Evolutionary conservation across 345 rosid genomes (phyloP).

Genomic region (Kandelia obovata): DNA sequence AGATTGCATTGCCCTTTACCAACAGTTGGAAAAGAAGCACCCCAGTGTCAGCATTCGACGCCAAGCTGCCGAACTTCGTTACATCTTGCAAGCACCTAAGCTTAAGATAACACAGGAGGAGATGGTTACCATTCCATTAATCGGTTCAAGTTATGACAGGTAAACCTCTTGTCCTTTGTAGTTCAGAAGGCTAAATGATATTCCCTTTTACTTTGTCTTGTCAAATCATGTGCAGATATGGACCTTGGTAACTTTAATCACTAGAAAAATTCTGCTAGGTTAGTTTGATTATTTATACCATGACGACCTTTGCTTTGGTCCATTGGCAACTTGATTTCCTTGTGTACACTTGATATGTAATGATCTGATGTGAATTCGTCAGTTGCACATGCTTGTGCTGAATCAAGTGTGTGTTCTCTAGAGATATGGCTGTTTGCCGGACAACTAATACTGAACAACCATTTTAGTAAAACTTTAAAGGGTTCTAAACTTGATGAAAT

Average conservation of each 20-base stretch:
- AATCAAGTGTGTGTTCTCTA: neutral
- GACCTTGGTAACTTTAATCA: neutral
- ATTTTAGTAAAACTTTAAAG: neutral
- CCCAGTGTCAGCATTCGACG: conserved; percentile 79
- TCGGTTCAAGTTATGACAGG: conserved; percentile 84
- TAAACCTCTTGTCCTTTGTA: conserved; percentile 11
- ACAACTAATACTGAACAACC: neutral
- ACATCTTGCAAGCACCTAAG: conserved; percentile 92
- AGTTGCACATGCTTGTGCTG: no score
- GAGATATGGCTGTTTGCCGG: neutral
- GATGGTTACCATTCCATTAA: conserved; percentile 80
- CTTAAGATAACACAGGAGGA: conserved; percentile 88
- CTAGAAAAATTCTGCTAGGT: no score
- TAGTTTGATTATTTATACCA: no score
- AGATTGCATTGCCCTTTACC: conserved; percentile 87
- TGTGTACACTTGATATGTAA: no score
- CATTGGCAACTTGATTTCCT: no score
- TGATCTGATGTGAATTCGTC: no score
- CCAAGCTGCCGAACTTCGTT: conserved; percentile 89
- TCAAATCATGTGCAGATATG: neutral
- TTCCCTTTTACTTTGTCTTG: neutral
- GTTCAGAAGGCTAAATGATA: neutral
- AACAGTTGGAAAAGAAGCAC: conserved; percentile 75
- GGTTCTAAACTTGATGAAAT: neutral
- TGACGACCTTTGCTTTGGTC: no score